phyloP scores from a whole-genome alignment of 345 rosid genomes.

The Limnanthes douglasii region DNA sequence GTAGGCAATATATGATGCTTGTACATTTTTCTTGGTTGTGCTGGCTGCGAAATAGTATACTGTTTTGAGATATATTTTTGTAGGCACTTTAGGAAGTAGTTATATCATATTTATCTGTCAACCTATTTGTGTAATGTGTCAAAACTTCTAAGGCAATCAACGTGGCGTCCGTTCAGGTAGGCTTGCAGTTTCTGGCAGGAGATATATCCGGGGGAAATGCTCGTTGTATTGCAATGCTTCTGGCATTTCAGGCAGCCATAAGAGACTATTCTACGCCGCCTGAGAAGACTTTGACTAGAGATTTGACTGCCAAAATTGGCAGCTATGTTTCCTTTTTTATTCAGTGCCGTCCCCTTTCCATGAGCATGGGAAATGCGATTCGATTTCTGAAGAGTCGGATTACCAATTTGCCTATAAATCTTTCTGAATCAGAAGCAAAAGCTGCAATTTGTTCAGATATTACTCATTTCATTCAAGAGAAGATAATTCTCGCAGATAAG shows the following conservation, averaged over 20 bases:
- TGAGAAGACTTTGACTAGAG: slow-evolving; percentile 40
- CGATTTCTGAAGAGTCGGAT: slow-evolving; percentile 59
- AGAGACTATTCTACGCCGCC: slow-evolving; percentile 50
- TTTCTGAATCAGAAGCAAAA: slow-evolving; percentile 55
- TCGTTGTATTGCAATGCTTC: slow-evolving; percentile 78
- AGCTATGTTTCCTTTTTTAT: slow-evolving; percentile 58
- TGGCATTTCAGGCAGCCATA: slow-evolving; percentile 59
- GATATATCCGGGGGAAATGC: slow-evolving; percentile 56
- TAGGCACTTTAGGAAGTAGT: too few relatives aligned
- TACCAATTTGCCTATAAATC: slow-evolving; percentile 34
- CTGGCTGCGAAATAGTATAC: too few relatives aligned
- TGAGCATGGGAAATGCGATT: slow-evolving; percentile 89
- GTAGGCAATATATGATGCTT: too few relatives aligned
- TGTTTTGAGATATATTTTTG: neutral
- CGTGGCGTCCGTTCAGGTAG: too few relatives aligned
- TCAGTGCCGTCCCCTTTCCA: slow-evolving; percentile 67
- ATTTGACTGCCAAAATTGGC: slow-evolving; percentile 44
- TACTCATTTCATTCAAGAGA: slow-evolving; percentile 49
- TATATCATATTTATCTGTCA: slow-evolving; percentile 5
- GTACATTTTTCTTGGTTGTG: too few relatives aligned
- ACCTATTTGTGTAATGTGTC: slow-evolving; percentile 3
- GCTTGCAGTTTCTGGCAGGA: slow-evolving; percentile 58
- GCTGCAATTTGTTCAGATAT: slow-evolving; percentile 37
- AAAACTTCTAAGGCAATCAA: too few relatives aligned
- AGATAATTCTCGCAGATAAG: slow-evolving; percentile 49